Evolutionary conservation across 129 eudicot genomes (phyloP).

Genomic region (Chrysanthemum makinoi): DNA sequence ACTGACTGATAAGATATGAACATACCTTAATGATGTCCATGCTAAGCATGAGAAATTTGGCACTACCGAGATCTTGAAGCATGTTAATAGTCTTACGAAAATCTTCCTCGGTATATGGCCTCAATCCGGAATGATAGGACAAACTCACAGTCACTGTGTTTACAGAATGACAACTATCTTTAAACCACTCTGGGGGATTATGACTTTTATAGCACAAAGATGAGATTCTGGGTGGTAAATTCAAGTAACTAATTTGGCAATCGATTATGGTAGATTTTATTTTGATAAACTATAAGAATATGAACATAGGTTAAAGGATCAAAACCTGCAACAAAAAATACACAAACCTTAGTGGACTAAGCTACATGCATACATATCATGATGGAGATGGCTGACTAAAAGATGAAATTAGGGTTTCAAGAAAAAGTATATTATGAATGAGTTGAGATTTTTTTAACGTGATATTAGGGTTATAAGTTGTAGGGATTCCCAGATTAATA

Average conservation of each 20-base stretch:
- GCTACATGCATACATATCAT: no score
- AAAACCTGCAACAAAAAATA: no score
- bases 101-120: background rate
- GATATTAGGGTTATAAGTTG: no score
- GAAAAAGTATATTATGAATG: no score
- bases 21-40: slow-evolving; percentile 9
- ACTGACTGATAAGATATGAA: background rate
- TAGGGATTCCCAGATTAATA: no score
- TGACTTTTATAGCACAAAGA: background rate
- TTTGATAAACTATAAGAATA: no score
- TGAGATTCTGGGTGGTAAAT: background rate
- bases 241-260: background rate
- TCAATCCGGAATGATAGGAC: background rate
- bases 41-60: slow-evolving; percentile 15
- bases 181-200: background rate
- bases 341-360: no score
- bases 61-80: slow-evolving; percentile 15
- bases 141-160: background rate
- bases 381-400: no score
- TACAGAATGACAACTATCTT: background rate
- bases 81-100: background rate
- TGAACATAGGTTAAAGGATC: no score
- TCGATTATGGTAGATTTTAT: no score
- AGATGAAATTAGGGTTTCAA: no score
- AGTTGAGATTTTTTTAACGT: no score